Evolutionary conservation across 2,329 filamentous ascomycete species (phyloP).

Genomic region (Fusarium sp.): DNA sequence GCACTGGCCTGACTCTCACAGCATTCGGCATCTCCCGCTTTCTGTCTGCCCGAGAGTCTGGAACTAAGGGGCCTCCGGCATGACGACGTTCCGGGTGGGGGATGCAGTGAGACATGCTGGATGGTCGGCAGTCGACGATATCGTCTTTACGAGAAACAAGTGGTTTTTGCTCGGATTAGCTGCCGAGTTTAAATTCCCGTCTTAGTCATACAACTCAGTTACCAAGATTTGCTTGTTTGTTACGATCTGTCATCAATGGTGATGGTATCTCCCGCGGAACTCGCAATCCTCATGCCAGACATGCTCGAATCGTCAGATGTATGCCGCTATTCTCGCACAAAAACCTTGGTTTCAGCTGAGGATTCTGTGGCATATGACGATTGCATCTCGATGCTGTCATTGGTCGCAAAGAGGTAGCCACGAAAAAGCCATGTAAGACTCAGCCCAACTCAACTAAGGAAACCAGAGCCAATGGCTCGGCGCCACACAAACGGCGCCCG

Average conservation of each 20-base stretch:
- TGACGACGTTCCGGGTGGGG: slow-evolving; percentile 27
- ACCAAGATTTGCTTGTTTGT: neutral
- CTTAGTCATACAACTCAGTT: neutral
- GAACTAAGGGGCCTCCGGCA: slow-evolving; percentile 12
- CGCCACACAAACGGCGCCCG: slow-evolving; percentile 31
- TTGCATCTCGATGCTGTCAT: slow-evolving; percentile 10
- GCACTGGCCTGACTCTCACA: slow-evolving; percentile 14
- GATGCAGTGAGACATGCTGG: neutral
- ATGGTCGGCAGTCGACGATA: neutral
- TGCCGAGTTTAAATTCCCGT: neutral
- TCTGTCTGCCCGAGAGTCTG: slow-evolving; percentile 8
- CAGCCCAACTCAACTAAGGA: slow-evolving; percentile 34
- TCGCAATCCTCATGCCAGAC: neutral
- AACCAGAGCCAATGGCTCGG: slow-evolving; percentile 32
- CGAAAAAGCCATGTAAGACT: slow-evolving; percentile 40
- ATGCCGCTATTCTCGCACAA: neutral
- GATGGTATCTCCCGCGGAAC: neutral
- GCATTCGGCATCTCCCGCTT: slow-evolving; percentile 26
- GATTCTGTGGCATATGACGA: slow-evolving; percentile 9
- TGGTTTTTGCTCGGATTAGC: neutral
- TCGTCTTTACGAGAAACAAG: neutral
- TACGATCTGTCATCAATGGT: neutral
- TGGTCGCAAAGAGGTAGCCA: slow-evolving; percentile 26
- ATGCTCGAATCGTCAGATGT: neutral
- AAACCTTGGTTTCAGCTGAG: slow-evolving; percentile 22